These are phyloP conservation scores for Aspergillus hancockii DNA, from an alignment of 495 filamentous ascomycete species.

Conservation along the genomic window DNA sequence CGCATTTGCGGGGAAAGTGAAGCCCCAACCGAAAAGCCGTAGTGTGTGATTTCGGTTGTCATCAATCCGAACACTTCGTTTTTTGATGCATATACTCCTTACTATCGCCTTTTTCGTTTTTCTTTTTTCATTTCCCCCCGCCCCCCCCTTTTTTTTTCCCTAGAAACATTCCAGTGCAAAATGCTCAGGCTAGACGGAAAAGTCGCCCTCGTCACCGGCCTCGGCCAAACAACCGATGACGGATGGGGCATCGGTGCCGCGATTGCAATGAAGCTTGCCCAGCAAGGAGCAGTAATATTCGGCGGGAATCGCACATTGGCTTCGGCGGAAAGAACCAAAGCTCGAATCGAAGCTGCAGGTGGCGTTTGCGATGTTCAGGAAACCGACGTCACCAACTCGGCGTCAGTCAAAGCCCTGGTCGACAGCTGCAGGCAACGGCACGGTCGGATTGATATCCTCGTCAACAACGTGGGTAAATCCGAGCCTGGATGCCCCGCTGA, in stretches of 20 bases:
- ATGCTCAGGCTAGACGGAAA: slow-evolving; percentile 43
- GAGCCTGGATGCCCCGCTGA: slow-evolving; percentile 51
- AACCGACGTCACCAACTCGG: slow-evolving; percentile 47
- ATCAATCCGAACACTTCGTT: too few relatives aligned
- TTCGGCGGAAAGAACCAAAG: slow-evolving; percentile 36
- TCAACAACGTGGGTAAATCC: slow-evolving; percentile 54
- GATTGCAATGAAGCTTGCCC: slow-evolving; percentile 43
- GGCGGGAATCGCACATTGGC: slow-evolving; percentile 44
- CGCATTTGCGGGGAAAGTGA: too few relatives aligned
- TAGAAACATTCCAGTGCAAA: neutral
- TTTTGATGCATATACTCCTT: too few relatives aligned
- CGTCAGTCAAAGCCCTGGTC: slow-evolving; percentile 43
- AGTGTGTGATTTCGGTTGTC: too few relatives aligned
- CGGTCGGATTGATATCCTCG: slow-evolving; percentile 56
- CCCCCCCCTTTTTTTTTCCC: too few relatives aligned
- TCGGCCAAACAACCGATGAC: slow-evolving; percentile 43
- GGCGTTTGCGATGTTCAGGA: slow-evolving; percentile 34
- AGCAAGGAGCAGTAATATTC: slow-evolving; percentile 47
- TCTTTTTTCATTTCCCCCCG: too few relatives aligned
- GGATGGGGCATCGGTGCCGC: slow-evolving; percentile 54
- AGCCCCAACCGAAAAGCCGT: too few relatives aligned
- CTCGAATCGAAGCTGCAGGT: slow-evolving; percentile 25
- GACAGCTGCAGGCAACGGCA: slow-evolving; percentile 47
- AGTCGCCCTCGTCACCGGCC: slow-evolving; percentile 52
- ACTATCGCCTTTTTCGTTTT: too few relatives aligned